phyloP scores from a whole-genome alignment of 2,329 filamentous ascomycete species.

The Immersiporthe knoxdaviesiana region DNA sequence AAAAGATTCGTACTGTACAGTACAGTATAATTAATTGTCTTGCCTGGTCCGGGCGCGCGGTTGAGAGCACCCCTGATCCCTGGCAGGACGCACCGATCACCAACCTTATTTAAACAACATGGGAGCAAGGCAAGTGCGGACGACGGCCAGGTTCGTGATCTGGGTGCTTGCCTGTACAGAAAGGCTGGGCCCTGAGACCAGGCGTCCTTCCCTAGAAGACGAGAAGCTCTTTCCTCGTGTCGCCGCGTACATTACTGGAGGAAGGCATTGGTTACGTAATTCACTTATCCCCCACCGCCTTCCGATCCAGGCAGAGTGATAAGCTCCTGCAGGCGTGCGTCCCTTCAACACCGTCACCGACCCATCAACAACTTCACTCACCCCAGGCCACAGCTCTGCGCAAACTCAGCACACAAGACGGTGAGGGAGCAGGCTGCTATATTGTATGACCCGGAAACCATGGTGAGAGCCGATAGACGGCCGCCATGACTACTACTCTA shows the following conservation, averaged over 20 bases:
- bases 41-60: conserved; percentile 8
- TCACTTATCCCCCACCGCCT: conserved; percentile 4
- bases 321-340: background rate
- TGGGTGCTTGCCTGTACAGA: background rate
- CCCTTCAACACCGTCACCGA: background rate
- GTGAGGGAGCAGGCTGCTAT: background rate
- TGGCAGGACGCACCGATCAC: background rate
- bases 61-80: conserved; percentile 4
- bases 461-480: conserved; percentile 19
- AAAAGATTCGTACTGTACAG: background rate
- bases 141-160: background rate
- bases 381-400: background rate
- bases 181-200: background rate
- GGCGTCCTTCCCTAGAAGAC: background rate
- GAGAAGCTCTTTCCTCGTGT: background rate
- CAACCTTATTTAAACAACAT: conserved; percentile 27
- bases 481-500: conserved; percentile 26
- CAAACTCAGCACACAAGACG: background rate
- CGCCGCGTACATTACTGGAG: background rate
- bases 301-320: conserved; percentile 3
- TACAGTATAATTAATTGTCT: background rate
- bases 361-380: background rate
- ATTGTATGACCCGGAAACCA: conserved; percentile 2
- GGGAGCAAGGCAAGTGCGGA: background rate
- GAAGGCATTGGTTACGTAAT: conserved; percentile 5